phyloP scores from a whole-genome alignment of 2,329 filamentous ascomycete species.

The Apiospora saccharicola region DNA sequence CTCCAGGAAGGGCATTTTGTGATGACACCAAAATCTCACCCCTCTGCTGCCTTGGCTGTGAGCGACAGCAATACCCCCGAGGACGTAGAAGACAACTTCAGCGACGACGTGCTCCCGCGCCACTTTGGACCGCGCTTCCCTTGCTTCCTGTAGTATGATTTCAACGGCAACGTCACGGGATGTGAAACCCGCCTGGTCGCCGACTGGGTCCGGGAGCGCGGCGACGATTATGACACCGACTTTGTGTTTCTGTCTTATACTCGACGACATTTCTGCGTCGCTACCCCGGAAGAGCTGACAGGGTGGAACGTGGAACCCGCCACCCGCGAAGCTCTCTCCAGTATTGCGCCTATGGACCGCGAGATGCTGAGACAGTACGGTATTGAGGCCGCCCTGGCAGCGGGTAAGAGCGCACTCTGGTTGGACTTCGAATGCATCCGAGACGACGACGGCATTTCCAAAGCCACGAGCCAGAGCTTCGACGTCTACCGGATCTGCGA shows the following conservation, averaged over 20 bases:
- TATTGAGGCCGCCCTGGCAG: slow-evolving; percentile 46
- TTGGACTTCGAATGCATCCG: slow-evolving; percentile 51
- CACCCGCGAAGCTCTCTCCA: slow-evolving; percentile 30
- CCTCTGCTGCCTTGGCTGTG: not conserved
- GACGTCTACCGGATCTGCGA: slow-evolving; percentile 53
- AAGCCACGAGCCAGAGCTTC: slow-evolving; percentile 35
- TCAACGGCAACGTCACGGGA: slow-evolving; percentile 8
- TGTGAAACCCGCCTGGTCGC: slow-evolving; percentile 37
- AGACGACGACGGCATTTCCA: slow-evolving; percentile 39
- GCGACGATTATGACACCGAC: slow-evolving; percentile 35
- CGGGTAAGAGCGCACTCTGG: slow-evolving; percentile 51
- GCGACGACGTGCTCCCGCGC: slow-evolving; percentile 27
- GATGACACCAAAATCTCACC: slow-evolving; percentile 12
- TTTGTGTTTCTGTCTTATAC: slow-evolving; percentile 53
- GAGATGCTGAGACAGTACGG: slow-evolving; percentile 44
- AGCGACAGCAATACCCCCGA: not conserved
- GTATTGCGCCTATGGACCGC: slow-evolving; percentile 36
- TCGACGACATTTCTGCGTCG: slow-evolving; percentile 46
- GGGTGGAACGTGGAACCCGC: slow-evolving; percentile 29
- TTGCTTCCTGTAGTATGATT: slow-evolving; percentile 35
- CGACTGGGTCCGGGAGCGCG: slow-evolving; percentile 34
- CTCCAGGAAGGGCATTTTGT: slow-evolving; percentile 16
- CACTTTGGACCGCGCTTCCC: slow-evolving; percentile 34
- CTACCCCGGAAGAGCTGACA: slow-evolving; percentile 35
- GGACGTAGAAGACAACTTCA: slow-evolving; percentile 22